Evolutionary conservation across 2,329 filamentous ascomycete species (phyloP), one percentile per base, ranked within the genome.

Genomic region (Aspergillus sp.): DNA sequence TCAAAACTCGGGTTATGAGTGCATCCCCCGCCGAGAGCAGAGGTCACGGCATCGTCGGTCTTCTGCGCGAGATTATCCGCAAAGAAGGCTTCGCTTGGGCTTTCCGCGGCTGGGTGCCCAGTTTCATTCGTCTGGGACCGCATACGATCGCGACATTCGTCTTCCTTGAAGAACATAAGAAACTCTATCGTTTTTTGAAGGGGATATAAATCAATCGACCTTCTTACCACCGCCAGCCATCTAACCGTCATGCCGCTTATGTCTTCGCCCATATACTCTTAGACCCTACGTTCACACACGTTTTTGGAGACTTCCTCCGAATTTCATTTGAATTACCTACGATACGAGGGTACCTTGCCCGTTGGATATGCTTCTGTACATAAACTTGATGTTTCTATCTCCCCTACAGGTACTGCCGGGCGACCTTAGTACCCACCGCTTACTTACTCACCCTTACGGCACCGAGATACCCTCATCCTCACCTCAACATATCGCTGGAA

Each of bases 81-180:
- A 77, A 80, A 49, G 85, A 88, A 69, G 86, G 86, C 11, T 71
- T 85, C 34, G 73, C 78, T 5, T 88, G 85, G 85, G 83, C 85
- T 75, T 88, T 87, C 75, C 81, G 84, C 63, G 85, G 85, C 24
- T 88, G 85, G 85, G 82, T 86, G 15, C 85, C 85, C 17, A 87
- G 85, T 69, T 88, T 88, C 63, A 85, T 88, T 56, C 79, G 85
- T 7, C 71, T 88, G 18, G 85, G 85, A 2, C 85, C 85, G 24
- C 85, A 88, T 69, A 88, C 85, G 0, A 83, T 88, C 59, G 82
- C 83, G 32, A 88, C 85, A 0, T 88, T 88, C 66, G 63, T 88
- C 58, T 88, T 88, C 71, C 74, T 88, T 64, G 85, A 88, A 65
- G 84, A 88, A 70, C 86, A 88, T 66, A 88, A 88, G 76, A 86